These are phyloP conservation scores for Botrytis fabae DNA, from an alignment of 2,329 filamentous ascomycete species.

Conservation along the genomic window DNA sequence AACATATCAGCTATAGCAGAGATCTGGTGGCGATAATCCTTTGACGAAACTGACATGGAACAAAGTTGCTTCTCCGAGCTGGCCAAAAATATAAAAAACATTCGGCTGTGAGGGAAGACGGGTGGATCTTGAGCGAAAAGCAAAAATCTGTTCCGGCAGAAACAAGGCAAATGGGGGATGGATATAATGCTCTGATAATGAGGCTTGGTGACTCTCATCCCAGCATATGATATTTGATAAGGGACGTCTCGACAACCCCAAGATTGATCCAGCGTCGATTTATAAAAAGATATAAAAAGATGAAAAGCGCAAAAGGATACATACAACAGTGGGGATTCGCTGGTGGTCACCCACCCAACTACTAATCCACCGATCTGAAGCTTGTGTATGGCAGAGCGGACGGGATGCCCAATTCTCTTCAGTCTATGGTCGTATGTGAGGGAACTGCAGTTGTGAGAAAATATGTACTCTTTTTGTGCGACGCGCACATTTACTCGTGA, in stretches of 20 bases:
- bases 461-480: neutral
- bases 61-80: neutral
- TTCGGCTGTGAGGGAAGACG: neutral
- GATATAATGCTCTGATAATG: neutral
- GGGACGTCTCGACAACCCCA: neutral
- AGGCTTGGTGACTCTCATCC: neutral
- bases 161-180: neutral
- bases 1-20: neutral
- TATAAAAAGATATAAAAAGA: too few species aligned
- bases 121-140: neutral
- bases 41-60: neutral
- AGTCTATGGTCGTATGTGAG: constrained; percentile 12
- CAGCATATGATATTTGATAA: too few species aligned
- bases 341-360: constrained; percentile 20
- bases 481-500: neutral
- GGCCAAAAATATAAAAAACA: neutral
- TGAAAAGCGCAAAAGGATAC: neutral
- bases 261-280: too few species aligned
- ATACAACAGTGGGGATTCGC: constrained; percentile 20
- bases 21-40: neutral
- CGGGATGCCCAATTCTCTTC: constrained; percentile 19
- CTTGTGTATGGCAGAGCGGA: constrained; percentile 21
- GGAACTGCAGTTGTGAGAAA: fast-evolving
- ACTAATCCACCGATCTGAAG: constrained; percentile 20
- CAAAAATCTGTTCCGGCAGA: neutral